Evolutionary conservation across 805 yeast species (phyloP).

Genomic region (Saturnispora saitoi): DNA sequence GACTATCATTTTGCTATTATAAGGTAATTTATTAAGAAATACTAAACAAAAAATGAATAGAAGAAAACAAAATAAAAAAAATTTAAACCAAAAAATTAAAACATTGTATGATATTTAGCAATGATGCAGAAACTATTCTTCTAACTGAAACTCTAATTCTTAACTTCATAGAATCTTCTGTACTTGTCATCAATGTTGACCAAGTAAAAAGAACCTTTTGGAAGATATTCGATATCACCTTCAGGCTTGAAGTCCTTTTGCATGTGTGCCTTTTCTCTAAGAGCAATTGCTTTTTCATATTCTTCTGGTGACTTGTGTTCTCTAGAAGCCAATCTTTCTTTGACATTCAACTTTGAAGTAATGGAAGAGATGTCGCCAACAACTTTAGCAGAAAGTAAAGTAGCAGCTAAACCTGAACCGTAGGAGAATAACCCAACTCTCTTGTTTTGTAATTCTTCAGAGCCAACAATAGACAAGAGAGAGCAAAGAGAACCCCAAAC

Average conservation of each 20-base stretch:
- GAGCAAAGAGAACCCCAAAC: conserved; percentile 84
- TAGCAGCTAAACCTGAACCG: conserved; percentile 96
- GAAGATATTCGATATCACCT: conserved; percentile 67
- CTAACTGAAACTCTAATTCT: conserved; percentile 34
- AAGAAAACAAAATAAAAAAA: neutral
- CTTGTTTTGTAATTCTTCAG: conserved; percentile 67
- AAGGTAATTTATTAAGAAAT: neutral
- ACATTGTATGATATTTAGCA: neutral
- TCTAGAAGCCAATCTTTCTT: conserved; percentile 60
- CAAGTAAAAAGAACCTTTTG: conserved; percentile 76
- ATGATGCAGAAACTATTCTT: neutral
- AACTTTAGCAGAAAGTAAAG: conserved; percentile 72
- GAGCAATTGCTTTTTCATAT: conserved; percentile 70
- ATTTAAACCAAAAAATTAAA: conserved; percentile 1
- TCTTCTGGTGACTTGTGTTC: conserved; percentile 60
- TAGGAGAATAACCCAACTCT: conserved; percentile 91
- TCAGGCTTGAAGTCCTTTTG: conserved; percentile 70
- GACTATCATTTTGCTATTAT: neutral
- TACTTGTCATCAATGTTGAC: conserved; percentile 76
- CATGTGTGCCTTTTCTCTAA: conserved; percentile 86
- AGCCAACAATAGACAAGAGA: conserved; percentile 63
- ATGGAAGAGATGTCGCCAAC: conserved; percentile 72
- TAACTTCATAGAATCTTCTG: conserved; percentile 73
- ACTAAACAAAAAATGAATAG: neutral
- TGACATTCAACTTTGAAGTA: conserved; percentile 55